Percentiles rank a stretch among this genome's conserved stretches.
These are phyloP conservation scores for Plenodomus lindquistii DNA, from an alignment of 2,329 filamentous ascomycete species.

Conservation along the genomic window DNA sequence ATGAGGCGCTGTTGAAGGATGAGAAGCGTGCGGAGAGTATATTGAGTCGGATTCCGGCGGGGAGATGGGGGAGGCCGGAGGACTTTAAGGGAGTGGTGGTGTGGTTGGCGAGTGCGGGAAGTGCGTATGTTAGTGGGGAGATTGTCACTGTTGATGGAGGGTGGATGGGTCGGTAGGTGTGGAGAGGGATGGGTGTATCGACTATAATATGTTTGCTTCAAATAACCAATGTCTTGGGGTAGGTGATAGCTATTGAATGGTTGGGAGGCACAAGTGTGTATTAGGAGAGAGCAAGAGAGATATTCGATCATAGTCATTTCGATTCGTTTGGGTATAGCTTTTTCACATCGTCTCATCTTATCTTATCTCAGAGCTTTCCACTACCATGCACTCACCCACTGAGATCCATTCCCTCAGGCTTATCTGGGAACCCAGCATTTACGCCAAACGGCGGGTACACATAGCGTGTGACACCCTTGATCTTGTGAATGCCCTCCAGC, in stretches of 20 bases:
- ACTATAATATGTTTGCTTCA: too few relatives aligned
- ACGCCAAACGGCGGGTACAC: slow-evolving; percentile 56
- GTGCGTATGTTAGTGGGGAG: slow-evolving; percentile 81
- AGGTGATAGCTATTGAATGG: too few relatives aligned
- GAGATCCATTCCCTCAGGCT: slow-evolving; percentile 45
- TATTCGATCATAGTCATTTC: background rate
- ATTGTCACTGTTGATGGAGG: slow-evolving; percentile 84
- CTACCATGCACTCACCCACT: slow-evolving; percentile 29
- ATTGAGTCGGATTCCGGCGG: slow-evolving; percentile 78
- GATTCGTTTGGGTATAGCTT: slow-evolving; percentile 9
- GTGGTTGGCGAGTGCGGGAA: slow-evolving; percentile 75
- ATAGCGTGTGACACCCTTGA: slow-evolving; percentile 51
- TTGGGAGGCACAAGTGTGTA: too few relatives aligned
- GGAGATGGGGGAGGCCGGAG: slow-evolving; percentile 79
- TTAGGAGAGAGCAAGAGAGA: background rate
- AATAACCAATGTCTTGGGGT: too few relatives aligned
- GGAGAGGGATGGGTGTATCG: too few relatives aligned
- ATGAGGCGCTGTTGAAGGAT: slow-evolving; percentile 77
- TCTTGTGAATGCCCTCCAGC: slow-evolving; percentile 51
- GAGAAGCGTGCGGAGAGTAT: slow-evolving; percentile 72
- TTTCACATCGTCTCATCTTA: slow-evolving; percentile 7
- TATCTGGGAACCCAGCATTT: slow-evolving; percentile 55
- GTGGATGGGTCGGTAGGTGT: slow-evolving; percentile 79
- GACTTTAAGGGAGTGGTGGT: slow-evolving; percentile 86
- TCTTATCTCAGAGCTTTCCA: slow-evolving; percentile 9